Evolutionary conservation across 768 basidiomycete species (phyloP).

Genomic region (Tulasnella sp.): DNA sequence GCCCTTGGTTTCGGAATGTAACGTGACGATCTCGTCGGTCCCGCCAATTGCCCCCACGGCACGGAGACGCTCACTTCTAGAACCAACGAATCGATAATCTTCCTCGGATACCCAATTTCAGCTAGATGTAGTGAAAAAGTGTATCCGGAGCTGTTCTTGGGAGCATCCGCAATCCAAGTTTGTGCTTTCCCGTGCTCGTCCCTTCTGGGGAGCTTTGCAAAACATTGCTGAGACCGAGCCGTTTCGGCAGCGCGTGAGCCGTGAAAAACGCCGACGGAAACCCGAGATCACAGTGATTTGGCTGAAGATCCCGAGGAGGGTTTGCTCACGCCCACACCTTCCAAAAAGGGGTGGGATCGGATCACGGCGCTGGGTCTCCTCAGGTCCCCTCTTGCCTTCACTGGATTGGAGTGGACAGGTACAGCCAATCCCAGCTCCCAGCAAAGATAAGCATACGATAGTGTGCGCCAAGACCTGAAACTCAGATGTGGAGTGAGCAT

Average conservation of each 20-base stretch:
- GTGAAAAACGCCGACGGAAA: background rate
- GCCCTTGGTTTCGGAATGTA: background rate
- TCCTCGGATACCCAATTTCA: background rate
- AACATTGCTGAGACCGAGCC: background rate
- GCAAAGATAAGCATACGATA: background rate
- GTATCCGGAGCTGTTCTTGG: background rate
- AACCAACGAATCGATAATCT: background rate
- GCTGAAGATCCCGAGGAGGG: slow-evolving; percentile 4
- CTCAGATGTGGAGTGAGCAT: background rate
- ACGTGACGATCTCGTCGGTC: background rate
- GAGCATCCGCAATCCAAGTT: background rate
- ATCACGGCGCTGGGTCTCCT: background rate
- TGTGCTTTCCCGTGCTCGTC: background rate
- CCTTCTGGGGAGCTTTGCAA: background rate
- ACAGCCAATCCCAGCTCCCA: background rate
- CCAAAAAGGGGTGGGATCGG: background rate
- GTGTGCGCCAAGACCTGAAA: background rate
- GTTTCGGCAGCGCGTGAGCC: background rate
- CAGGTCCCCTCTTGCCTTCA: background rate
- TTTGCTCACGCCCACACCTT: background rate
- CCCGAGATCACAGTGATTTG: slow-evolving; percentile 5
- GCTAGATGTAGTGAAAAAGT: background rate
- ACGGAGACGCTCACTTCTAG: background rate
- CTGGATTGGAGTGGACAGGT: background rate
- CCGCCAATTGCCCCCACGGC: background rate